Evolutionary conservation across 208 protist genomes (phyloP).

Genomic region (Crithidia expoeki): DNA sequence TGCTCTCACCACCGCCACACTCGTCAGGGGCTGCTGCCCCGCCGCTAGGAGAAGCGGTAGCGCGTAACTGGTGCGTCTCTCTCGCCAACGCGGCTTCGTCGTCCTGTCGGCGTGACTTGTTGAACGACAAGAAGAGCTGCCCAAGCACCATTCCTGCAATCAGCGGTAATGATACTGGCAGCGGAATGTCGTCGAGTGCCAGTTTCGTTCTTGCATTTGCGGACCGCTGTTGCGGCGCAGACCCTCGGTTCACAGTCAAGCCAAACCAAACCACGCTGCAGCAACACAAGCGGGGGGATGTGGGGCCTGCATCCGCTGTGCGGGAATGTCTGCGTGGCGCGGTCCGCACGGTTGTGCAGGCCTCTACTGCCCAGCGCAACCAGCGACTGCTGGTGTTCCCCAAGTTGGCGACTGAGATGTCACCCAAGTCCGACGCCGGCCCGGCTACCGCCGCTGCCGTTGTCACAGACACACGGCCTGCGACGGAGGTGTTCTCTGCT

Average conservation of each 20-base stretch:
- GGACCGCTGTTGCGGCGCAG: constrained; percentile 36
- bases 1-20: background rate
- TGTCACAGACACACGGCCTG: background rate
- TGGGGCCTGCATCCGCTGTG: constrained; percentile 19
- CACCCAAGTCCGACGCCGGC: background rate
- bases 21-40: background rate
- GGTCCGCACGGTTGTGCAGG: constrained; percentile 27
- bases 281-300: background rate
- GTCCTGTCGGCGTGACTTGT: too few species aligned
- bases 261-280: background rate
- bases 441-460: background rate
- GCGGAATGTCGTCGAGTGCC: background rate
- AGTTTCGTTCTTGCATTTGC: constrained; percentile 59
- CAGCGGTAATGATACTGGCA: too few species aligned
- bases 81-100: background rate
- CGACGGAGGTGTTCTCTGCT: constrained; percentile 10
- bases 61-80: constrained; percentile 22
- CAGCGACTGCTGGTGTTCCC: too few species aligned
- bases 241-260: background rate
- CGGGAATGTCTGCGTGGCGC: constrained; percentile 38
- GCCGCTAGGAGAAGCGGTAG: constrained; percentile 1
- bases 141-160: too few species aligned
- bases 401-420: too few species aligned
- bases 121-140: too few species aligned
- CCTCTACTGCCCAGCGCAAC: background rate